Conservation (phyloP, 2,329 filamentous ascomycete species). For the Apiospora koreana region DNA sequence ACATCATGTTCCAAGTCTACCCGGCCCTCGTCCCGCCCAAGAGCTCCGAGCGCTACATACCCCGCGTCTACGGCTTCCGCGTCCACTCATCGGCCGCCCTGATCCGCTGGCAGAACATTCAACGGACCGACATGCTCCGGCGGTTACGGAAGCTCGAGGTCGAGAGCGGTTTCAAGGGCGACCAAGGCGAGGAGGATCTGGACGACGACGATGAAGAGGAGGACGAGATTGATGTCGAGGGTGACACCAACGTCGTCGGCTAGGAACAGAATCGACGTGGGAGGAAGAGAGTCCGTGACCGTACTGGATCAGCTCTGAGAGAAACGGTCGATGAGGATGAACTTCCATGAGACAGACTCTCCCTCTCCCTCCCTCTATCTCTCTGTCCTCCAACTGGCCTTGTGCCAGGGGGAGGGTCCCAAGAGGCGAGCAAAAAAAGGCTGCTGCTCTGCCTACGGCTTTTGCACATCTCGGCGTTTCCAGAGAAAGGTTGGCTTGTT, state of each 20-base stretch:
- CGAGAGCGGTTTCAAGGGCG: constrained; percentile 78
- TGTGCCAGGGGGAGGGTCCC: background rate
- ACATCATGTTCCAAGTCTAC: constrained; percentile 98
- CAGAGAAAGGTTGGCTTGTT: constrained; percentile 8
- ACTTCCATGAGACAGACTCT: background rate
- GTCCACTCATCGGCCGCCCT: constrained; percentile 88
- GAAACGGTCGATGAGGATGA: background rate
- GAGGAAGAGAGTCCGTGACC: background rate
- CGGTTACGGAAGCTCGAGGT: constrained; percentile 71
- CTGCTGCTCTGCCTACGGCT: background rate
- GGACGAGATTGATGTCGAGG: constrained; percentile 40
- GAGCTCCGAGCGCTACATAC: constrained; percentile 81
- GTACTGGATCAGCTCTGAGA: background rate
- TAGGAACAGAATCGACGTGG: background rate
- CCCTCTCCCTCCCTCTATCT: background rate
- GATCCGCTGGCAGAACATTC: constrained; percentile 84
- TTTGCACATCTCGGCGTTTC: constrained; percentile 12
- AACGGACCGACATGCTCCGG: constrained; percentile 79
- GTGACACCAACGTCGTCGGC: constrained; percentile 12
- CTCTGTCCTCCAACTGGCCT: background rate
- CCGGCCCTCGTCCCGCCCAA: constrained; percentile 86
- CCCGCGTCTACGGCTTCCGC: constrained; percentile 91
- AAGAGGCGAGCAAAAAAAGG: background rate
- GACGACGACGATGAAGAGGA: constrained; percentile 67
- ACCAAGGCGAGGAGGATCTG: constrained; percentile 58